Evolutionary conservation across 148 eudicot species (phyloP), one percentile per base, ranked within the genome.

Genomic region (Camellia sinensis): DNA sequence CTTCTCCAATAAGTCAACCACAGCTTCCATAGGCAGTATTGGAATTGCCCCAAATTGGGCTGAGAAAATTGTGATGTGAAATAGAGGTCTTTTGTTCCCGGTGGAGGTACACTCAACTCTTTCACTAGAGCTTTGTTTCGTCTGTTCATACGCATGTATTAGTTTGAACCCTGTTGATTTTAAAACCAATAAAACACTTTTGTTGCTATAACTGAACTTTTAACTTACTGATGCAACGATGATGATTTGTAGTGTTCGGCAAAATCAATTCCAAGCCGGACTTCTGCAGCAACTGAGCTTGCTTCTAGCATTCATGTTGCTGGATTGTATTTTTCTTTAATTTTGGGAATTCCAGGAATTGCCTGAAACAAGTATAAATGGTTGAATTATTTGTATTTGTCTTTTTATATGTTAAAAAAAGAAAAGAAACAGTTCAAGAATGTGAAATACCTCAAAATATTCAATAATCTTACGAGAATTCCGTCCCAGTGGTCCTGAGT

Each of bases 241-340:
- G 91, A 87, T 17, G 82, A 81, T 40, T 73, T 71, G 82, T 88
- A 85, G 62, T 63, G 41, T 43, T 82, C 82, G 9, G 88, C 71
- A 67, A 88, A 88, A 68, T 88, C 83, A 0, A 83, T 71, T 10
- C 86, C 86, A 13, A 85, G 77, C 6, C 78, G 71, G n/a, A 64
- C 52, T 78, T 88, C 90, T 41, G 82, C 82, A 3, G 82, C 81
- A 10, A 77, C 22, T 37, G 90, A 83, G 61, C 88, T 85, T 18
- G 82, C 88, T 80, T 88, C 90, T 73, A 88, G 77, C 90, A 88
- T 88, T 88, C 90, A 88, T 37, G 90, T 83, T 7, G 90, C 90
- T 44, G 88, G 90, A 83, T 88, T 88, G 75, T 88, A 83, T 11
- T 81, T 81, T 9, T 88, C 88, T 77, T 67, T 75, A 19, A 88